Percentiles rank a stretch among this genome's conserved stretches.
phyloP scores from a whole-genome alignment of 768 basidiomycete species.

The Suillus brevipes region DNA sequence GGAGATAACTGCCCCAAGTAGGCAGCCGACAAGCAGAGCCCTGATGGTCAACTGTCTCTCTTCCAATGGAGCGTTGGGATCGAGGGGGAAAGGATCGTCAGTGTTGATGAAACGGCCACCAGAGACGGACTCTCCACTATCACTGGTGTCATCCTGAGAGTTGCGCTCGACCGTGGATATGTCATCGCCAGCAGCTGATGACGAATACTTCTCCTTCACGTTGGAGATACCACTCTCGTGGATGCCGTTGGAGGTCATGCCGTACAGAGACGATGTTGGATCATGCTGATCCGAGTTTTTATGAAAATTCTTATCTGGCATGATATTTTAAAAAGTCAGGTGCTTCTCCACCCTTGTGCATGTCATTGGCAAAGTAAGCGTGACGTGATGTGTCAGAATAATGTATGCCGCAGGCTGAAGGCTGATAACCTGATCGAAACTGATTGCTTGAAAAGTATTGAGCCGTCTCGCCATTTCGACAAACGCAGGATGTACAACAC shows the following conservation, averaged over 20 bases:
- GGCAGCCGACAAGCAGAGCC: slow-evolving; percentile 50
- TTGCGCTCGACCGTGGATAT: slow-evolving; percentile 3
- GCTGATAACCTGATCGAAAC: neutral
- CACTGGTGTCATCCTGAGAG: slow-evolving; percentile 9
- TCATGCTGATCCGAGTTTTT: neutral
- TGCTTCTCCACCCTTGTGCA: slow-evolving; percentile 2
- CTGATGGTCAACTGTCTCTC: slow-evolving; percentile 46
- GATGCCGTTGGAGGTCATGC: neutral
- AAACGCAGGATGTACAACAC: neutral
- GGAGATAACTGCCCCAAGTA: slow-evolving; percentile 54
- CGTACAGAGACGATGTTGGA: neutral
- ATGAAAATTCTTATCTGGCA: slow-evolving; percentile 11
- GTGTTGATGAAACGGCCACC: neutral
- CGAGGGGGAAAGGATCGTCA: slow-evolving; percentile 51
- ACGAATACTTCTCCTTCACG: slow-evolving; percentile 3
- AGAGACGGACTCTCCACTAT: neutral
- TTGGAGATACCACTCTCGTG: slow-evolving; percentile 2
- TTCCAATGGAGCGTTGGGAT: slow-evolving; percentile 42
- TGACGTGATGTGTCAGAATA: neutral
- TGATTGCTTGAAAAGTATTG: neutral
- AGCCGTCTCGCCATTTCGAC: neutral
- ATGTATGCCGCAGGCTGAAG: neutral
- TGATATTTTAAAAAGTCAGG: neutral
- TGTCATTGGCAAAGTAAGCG: neutral
- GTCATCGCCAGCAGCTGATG: slow-evolving; percentile 12